Conservation (phyloP, 2,329 filamentous ascomycete genomes). For the Fusarium austroafricanum region DNA sequence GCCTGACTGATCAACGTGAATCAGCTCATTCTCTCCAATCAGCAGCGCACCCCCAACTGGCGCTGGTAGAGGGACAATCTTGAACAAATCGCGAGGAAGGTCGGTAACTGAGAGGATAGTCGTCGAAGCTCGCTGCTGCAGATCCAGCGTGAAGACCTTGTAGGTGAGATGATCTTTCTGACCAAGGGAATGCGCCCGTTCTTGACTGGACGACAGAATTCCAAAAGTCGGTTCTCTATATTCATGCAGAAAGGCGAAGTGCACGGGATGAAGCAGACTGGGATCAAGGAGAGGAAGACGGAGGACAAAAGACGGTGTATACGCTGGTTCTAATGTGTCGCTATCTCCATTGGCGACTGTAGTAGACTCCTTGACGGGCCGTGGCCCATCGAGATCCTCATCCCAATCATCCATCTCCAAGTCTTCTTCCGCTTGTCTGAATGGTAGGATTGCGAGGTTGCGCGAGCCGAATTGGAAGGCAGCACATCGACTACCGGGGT, state of each 20-base stretch:
- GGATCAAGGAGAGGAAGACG: constrained; percentile 90
- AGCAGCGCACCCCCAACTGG: constrained; percentile 91
- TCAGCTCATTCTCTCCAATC: constrained; percentile 87
- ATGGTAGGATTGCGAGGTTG: constrained; percentile 93
- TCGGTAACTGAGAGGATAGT: constrained; percentile 87
- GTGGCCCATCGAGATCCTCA: constrained; percentile 79
- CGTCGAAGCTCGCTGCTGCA: constrained; percentile 93
- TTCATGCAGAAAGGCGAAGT: constrained; percentile 93
- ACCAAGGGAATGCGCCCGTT: constrained; percentile 81
- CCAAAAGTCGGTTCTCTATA: constrained; percentile 98
- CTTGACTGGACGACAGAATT: constrained; percentile 82
- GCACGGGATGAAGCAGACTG: constrained; percentile 85
- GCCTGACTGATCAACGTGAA: constrained; percentile 95
- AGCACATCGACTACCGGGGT: constrained; percentile 92
- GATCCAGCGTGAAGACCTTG: constrained; percentile 93
- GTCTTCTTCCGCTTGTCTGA: constrained; percentile 86
- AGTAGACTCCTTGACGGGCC: constrained; percentile 61
- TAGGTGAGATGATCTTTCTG: constrained; percentile 89
- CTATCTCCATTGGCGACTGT: constrained; percentile 52
- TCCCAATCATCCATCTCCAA: constrained; percentile 94
- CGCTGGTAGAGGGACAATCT: constrained; percentile 82
- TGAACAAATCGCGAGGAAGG: constrained; percentile 87
- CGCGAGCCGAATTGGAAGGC: constrained; percentile 91
- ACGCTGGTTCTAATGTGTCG: constrained; percentile 70
- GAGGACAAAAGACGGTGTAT: constrained; percentile 92